Percentiles rank a stretch among this genome's conserved stretches.
These are phyloP conservation scores for Ophiostoma tasmaniense DNA, from an alignment of 2,329 filamentous ascomycete species.

Conservation along the genomic window DNA sequence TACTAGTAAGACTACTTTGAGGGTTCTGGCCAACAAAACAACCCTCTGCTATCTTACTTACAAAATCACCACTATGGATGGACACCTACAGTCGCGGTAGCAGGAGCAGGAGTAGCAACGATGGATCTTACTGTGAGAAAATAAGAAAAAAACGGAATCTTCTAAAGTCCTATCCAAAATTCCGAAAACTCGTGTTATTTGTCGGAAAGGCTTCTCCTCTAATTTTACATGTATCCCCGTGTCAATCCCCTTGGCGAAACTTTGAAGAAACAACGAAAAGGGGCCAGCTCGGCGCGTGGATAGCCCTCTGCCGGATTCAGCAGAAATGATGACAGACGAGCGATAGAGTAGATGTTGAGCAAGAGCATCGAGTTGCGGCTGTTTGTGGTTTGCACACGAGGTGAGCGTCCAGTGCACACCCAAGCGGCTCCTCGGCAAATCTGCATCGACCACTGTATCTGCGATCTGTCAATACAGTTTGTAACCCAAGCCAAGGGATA, in stretches of 20 bases:
- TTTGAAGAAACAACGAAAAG: slow-evolving; percentile 5
- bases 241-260: slow-evolving; percentile 21
- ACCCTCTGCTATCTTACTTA: too few relatives aligned
- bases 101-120: background rate
- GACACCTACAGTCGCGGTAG: background rate
- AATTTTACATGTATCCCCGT: background rate
- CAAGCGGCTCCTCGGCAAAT: background rate
- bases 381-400: background rate
- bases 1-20: background rate
- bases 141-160: too few relatives aligned
- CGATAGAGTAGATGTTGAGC: background rate
- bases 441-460: too few relatives aligned
- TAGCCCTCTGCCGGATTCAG: background rate
- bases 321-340: background rate
- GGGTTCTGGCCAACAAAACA: background rate
- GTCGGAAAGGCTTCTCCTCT: too few relatives aligned
- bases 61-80: background rate
- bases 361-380: background rate
- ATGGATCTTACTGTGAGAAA: background rate
- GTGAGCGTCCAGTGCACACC: background rate
- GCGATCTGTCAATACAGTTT: background rate
- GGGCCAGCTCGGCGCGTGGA: background rate
- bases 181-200: too few relatives aligned
- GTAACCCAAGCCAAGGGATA: background rate
- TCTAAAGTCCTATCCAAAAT: too few relatives aligned